Conservation (phyloP, 192 early-diverging fungal genomes). For the Coemansia sp. region DNA sequence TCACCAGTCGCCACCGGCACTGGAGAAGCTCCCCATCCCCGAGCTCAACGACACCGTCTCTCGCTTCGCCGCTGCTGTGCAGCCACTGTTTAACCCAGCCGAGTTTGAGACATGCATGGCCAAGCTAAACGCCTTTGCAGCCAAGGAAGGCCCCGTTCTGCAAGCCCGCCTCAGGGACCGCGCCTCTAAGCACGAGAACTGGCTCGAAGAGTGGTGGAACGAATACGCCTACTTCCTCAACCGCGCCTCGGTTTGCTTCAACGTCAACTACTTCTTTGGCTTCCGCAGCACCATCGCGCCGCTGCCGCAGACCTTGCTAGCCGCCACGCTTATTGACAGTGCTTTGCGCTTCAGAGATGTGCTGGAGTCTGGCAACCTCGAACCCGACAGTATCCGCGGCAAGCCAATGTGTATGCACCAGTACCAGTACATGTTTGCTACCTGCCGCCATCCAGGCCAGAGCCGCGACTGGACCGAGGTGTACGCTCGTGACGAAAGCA, state of each 20-base stretch:
- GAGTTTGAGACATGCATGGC: conserved; percentile 56
- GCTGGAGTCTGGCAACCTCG: conserved; percentile 64
- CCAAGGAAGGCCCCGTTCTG: conserved; percentile 51
- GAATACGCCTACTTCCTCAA: conserved; percentile 58
- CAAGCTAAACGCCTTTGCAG: conserved; percentile 57
- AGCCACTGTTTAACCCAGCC: conserved; percentile 52
- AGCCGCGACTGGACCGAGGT: conserved; percentile 67
- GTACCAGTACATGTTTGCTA: conserved; percentile 85
- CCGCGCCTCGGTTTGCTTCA: conserved; percentile 55
- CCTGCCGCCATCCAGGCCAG: conserved; percentile 73
- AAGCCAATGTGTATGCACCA: conserved; percentile 80
- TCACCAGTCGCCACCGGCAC: conserved; percentile 12
- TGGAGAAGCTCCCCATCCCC: conserved; percentile 60
- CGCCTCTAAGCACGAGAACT: conserved; percentile 37
- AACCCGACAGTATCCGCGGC: conserved; percentile 70
- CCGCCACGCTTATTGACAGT: conserved; percentile 67
- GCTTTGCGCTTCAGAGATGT: conserved; percentile 64
- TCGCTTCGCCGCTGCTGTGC: conserved; percentile 54
- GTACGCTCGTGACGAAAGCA: conserved; percentile 64
- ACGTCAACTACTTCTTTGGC: conserved; percentile 58
- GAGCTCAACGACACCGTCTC: conserved; percentile 60
- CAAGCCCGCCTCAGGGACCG: conserved; percentile 55
- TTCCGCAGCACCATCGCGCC: conserved; percentile 49
- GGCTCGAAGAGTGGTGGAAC: conserved; percentile 60
- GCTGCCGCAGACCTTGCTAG: conserved; percentile 53